Percentiles rank a stretch among this genome's conserved stretches.
Conservation (phyloP, 2,329 filamentous ascomycete species). For the Orbilia oligospora region DNA sequence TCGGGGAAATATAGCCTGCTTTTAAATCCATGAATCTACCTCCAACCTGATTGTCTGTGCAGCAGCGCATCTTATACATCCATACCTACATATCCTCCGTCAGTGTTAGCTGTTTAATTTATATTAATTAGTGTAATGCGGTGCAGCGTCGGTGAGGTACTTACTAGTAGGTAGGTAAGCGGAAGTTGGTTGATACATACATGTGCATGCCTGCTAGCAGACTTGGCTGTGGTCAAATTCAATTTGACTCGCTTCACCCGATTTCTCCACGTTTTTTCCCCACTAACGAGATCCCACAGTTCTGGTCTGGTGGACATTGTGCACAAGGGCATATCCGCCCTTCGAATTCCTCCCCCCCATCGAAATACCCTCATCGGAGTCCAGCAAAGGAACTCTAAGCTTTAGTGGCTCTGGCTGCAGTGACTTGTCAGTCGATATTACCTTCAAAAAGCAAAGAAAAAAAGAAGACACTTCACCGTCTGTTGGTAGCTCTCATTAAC, state of each 20-base stretch:
- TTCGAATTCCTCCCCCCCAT: constrained; percentile 14
- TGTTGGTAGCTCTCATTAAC: constrained; percentile 39
- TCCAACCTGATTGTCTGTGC: constrained; percentile 16
- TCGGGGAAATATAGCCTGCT: constrained; percentile 51
- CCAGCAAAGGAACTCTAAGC: constrained; percentile 6
- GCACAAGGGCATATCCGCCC: constrained; percentile 42
- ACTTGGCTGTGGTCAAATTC: constrained; percentile 14
- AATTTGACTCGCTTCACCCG: constrained; percentile 38
- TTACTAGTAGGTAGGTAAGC: background rate
- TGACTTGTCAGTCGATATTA: constrained; percentile 39
- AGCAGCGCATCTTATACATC: constrained; percentile 8
- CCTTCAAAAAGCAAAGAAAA: constrained; percentile 38
- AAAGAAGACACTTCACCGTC: constrained; percentile 41
- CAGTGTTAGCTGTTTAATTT: background rate
- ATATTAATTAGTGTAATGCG: background rate
- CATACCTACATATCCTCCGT: too few relatives aligned
- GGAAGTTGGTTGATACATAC: constrained; percentile 15
- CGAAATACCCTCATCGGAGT: constrained; percentile 34
- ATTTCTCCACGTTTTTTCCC: constrained; percentile 59
- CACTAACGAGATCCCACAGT: constrained; percentile 56
- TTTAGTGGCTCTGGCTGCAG: constrained; percentile 21
- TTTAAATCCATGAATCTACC: constrained; percentile 38
- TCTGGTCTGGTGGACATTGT: constrained; percentile 48
- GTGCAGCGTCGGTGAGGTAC: constrained; percentile 6
- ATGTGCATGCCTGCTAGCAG: constrained; percentile 21